These are phyloP conservation scores for Marasmius tenuissimus DNA, from an alignment of 1,284 basidiomycete species.

Conservation along the genomic window DNA sequence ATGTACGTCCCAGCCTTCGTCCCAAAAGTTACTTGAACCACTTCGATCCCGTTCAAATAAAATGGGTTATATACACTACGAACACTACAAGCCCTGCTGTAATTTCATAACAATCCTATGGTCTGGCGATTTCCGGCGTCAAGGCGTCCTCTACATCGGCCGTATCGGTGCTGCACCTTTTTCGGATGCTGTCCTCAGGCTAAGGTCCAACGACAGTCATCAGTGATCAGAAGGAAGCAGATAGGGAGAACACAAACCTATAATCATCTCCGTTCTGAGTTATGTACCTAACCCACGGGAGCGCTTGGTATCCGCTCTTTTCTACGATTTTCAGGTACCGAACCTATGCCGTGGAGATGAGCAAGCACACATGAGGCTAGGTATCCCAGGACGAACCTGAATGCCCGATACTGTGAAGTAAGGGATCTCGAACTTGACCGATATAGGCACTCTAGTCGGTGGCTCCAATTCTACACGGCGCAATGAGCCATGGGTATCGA, in stretches of 20 bases:
- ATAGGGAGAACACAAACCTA: constrained; percentile 47
- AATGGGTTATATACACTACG: neutral
- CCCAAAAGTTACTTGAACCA: neutral
- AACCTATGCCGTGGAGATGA: constrained; percentile 1
- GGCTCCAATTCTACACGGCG: constrained; percentile 67
- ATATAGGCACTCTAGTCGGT: constrained; percentile 92
- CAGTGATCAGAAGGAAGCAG: neutral
- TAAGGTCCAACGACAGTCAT: neutral
- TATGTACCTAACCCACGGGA: constrained; percentile 92
- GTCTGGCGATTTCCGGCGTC: neutral
- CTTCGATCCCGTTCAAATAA: neutral
- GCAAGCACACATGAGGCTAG: neutral
- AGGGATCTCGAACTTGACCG: constrained; percentile 97
- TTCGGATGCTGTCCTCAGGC: constrained; percentile 17
- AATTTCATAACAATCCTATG: neutral
- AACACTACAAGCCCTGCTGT: neutral
- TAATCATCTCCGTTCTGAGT: constrained; percentile 98
- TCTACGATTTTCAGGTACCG: constrained; percentile 88
- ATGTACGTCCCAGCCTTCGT: too few relatives aligned
- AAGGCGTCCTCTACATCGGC: constrained; percentile 7
- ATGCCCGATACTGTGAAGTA: constrained; percentile 98
- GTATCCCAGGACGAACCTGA: constrained; percentile 68
- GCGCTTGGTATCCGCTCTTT: constrained; percentile 94
- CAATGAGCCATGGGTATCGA: neutral
- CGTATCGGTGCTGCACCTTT: constrained; percentile 15